These are phyloP conservation scores for Endothia cerciana DNA, from an alignment of 2,329 filamentous ascomycete species.

Conservation along the genomic window DNA sequence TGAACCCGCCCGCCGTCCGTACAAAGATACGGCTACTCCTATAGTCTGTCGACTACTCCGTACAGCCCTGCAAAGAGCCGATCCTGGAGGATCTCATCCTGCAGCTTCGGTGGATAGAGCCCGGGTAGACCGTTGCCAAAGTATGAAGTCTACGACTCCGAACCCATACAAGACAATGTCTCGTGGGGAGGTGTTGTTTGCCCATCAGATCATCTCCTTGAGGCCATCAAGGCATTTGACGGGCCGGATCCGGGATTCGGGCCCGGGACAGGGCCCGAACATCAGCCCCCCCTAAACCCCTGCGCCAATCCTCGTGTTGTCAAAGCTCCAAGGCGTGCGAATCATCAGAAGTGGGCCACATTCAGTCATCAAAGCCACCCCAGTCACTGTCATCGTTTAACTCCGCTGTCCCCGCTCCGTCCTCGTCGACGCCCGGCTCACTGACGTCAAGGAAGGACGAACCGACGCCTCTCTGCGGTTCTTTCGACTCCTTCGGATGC, in stretches of 20 bases:
- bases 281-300: neutral
- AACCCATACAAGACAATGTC: neutral
- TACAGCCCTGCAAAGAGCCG: neutral
- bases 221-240: neutral
- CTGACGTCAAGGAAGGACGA: neutral
- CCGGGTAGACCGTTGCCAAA: neutral
- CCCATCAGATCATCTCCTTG: neutral
- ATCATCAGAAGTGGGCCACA: neutral
- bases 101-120: neutral
- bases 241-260: constrained; percentile 4
- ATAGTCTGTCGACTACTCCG: neutral
- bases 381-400: constrained; percentile 23
- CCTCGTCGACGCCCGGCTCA: constrained; percentile 14
- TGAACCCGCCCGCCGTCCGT: neutral
- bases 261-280: neutral
- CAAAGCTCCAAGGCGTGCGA: neutral
- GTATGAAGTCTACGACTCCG: neutral
- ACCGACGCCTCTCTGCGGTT: neutral
- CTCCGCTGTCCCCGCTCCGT: constrained; percentile 18
- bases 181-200: neutral
- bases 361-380: constrained; percentile 28
- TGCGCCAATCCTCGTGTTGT: neutral
- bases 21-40: neutral
- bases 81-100: neutral
- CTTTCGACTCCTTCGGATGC: neutral